Conservation (phyloP, 1,284 basidiomycete species). For the Takashimella tepidaria region DNA sequence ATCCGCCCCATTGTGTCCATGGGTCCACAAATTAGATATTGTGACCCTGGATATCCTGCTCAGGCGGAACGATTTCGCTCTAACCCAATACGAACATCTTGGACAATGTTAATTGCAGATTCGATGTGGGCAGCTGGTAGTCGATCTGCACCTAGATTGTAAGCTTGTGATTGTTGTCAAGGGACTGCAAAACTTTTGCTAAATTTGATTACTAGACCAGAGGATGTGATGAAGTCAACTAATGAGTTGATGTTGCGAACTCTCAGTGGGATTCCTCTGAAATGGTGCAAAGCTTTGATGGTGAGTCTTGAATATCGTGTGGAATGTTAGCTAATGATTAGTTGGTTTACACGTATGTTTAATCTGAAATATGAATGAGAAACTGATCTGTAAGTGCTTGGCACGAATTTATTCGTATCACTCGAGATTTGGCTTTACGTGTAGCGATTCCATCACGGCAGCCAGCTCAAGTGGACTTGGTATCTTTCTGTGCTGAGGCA, state of each 20-base stretch:
- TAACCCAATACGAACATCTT: slow-evolving; percentile 10
- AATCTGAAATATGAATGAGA: background rate
- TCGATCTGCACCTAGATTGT: background rate
- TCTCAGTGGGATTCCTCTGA: background rate
- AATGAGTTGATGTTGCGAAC: background rate
- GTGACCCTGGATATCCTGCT: background rate
- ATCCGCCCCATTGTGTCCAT: background rate
- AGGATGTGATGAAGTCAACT: slow-evolving; percentile 15
- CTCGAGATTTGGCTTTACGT: background rate
- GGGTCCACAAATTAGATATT: background rate
- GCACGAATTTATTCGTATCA: background rate
- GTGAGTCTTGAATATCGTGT: slow-evolving; percentile 8
- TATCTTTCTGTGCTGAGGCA: slow-evolving; percentile 4
- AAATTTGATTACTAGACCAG: slow-evolving; percentile 8
- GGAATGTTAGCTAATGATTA: background rate
- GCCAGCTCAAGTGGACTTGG: background rate
- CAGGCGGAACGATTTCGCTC: background rate
- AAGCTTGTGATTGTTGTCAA: background rate
- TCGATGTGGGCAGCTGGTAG: background rate
- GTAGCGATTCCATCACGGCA: background rate
- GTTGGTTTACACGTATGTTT: background rate
- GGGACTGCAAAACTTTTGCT: background rate
- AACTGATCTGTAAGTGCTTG: background rate
- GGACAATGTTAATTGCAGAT: background rate
- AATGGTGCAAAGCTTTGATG: background rate